Base-by-base conservation (phyloP, 2,329 filamentous ascomycete species). In the Penicillium fuscoglaucum region DNA sequence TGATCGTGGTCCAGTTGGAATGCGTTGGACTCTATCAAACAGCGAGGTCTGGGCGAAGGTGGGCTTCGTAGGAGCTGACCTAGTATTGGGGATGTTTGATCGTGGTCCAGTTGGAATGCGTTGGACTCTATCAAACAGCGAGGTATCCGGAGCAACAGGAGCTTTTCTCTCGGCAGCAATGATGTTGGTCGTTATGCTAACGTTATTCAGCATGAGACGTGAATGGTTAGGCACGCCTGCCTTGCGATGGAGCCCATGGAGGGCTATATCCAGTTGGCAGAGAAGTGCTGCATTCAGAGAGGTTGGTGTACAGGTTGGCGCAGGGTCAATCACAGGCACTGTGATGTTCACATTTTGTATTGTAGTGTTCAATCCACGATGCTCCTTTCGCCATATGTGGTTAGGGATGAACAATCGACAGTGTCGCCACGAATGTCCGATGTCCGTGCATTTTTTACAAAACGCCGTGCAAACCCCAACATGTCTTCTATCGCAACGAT, bases 281-380 rank as follows among this genome's bases (percentile, higher is more conserved):
- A 24, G 50, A 2, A 52, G 45, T 8, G 28, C 28, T 0, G 39
- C 28, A 4, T 52, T 45, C 0, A 52, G 10, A 1, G 39, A 33
- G 1, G 9, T 10, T 3, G 15, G 4, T 5, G 28, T 52, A 8
- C 19, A 1, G 1, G 10, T 12, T 1, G 28, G 19, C 4, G 9
- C 21, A 24, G 39, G 39, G 4, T 52, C 17, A 3, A 45, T 7
- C 0, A 52, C 15, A 6, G 50, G 50, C 4, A 45, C 6, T 3
- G 15, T 33, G 2, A 52, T 52, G 1, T 35, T 52, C 15, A 52
- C 9, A 10, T 33, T 45, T 1, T 45, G 4, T 3, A 52, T 33
- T 1, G 7, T 15, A 0, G 39, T 52, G 1, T 1, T 6, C 7
- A 3, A 6, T 2, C 13, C 24, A 17, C 12, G 15, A 15, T 8